Percentiles rank a stretch among this genome's conserved stretches.
Evolutionary conservation across 805 yeast species (phyloP).

Genomic region (Hanseniaspora taiwanica): DNA sequence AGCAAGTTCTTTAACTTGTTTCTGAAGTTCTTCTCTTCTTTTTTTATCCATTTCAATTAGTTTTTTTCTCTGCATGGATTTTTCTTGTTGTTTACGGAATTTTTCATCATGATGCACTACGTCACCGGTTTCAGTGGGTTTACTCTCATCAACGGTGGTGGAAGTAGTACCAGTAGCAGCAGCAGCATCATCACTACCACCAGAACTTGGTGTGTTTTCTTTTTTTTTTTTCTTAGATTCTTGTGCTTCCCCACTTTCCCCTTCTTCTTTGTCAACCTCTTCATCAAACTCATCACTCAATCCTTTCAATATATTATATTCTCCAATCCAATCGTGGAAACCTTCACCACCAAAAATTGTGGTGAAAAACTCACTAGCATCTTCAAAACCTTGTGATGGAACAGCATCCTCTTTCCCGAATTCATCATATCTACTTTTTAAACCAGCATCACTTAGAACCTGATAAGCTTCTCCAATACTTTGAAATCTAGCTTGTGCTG

Average conservation of each 20-base stretch:
- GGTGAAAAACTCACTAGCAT: slow-evolving; percentile 75
- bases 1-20: slow-evolving; percentile 38
- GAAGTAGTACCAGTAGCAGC: no score
- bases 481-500: slow-evolving; percentile 80
- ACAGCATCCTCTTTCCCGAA: slow-evolving; percentile 68
- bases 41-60: slow-evolving; percentile 38
- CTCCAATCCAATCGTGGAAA: slow-evolving; percentile 69
- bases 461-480: slow-evolving; percentile 59
- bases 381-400: slow-evolving; percentile 64
- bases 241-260: slow-evolving; percentile 6
- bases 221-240: slow-evolving; percentile 15
- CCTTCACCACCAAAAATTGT: slow-evolving; percentile 77
- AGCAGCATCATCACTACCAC: no score
- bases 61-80: slow-evolving; percentile 35
- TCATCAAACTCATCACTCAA: slow-evolving; percentile 44
- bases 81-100: slow-evolving; percentile 15
- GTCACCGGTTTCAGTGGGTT: slow-evolving; percentile 5
- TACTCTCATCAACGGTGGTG: slow-evolving; percentile 6
- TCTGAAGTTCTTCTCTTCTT: slow-evolving; percentile 35
- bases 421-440: slow-evolving; percentile 67
- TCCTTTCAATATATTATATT: slow-evolving; percentile 54
- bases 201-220: no score
- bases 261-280: slow-evolving; percentile 17
- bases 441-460: slow-evolving; percentile 58
- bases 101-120: slow-evolving; percentile 26